These are phyloP conservation scores for Niebla homalea DNA, from an alignment of 495 filamentous ascomycete species.

Conservation along the genomic window DNA sequence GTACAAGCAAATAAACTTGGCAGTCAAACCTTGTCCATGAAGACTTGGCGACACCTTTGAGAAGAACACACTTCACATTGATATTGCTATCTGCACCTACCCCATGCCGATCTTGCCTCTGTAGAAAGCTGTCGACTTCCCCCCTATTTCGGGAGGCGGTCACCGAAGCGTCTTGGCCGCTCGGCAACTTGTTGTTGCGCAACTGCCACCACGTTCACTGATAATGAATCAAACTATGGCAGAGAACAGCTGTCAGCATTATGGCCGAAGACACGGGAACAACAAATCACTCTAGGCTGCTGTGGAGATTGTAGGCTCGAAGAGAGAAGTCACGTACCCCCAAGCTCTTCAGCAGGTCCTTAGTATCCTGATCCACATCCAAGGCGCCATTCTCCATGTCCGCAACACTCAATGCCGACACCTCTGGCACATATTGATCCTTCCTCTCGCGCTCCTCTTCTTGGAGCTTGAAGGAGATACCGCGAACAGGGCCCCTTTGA, in stretches of 20 bases:
- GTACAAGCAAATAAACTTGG: constrained; percentile 31
- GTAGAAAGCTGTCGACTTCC: constrained; percentile 18
- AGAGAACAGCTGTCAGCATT: constrained; percentile 2
- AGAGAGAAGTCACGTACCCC: constrained; percentile 55
- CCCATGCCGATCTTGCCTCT: constrained; percentile 15
- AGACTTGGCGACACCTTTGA: constrained; percentile 86
- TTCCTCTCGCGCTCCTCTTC: constrained; percentile 99
- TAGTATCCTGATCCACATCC: constrained; percentile 92
- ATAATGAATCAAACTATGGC: constrained; percentile 83
- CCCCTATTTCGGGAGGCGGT: constrained; percentile 29
- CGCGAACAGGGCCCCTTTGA: constrained; percentile 94
- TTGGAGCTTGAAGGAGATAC: constrained; percentile 99
- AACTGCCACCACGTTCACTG: constrained; percentile 84
- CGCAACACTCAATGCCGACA: constrained; percentile 94
- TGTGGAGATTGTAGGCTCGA: background rate
- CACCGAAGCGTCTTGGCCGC: constrained; percentile 55
- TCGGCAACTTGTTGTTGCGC: constrained; percentile 75
- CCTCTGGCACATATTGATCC: constrained; percentile 99
- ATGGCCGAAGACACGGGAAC: background rate
- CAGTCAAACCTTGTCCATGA: constrained; percentile 72
- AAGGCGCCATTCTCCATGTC: constrained; percentile 70
- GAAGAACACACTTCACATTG: constrained; percentile 51
- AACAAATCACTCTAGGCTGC: no score
- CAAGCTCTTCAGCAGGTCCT: constrained; percentile 94
- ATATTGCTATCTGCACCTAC: constrained; percentile 18